Conservation (phyloP, 1,139 yeast species). For the Hemisphaericaspora xylanilytica region DNA sequence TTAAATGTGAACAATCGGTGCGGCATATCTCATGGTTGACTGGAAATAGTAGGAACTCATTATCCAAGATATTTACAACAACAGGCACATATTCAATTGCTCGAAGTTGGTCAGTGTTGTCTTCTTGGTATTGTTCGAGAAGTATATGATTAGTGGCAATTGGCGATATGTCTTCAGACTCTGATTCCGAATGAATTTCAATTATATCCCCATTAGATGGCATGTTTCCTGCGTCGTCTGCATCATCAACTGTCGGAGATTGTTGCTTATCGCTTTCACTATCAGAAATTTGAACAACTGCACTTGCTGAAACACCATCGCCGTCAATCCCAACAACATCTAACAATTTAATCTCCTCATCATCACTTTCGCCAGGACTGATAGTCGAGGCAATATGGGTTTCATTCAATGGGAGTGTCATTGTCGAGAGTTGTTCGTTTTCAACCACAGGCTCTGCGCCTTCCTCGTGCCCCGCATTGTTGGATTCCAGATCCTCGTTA, state of each 20-base stretch:
- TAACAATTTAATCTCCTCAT: not conserved
- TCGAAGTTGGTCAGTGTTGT: not conserved
- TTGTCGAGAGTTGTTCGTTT: too few relatives aligned
- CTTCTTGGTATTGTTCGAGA: not conserved
- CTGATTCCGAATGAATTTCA: conserved; percentile 1
- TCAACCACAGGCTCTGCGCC: too few relatives aligned
- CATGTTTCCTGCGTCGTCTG: not conserved
- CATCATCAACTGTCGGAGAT: not conserved
- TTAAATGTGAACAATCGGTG: conserved; percentile 17
- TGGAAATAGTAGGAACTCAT: conserved; percentile 27
- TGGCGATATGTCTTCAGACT: not conserved
- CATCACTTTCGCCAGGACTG: conserved; percentile 1
- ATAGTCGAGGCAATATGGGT: not conserved
- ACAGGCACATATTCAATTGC: conserved; percentile 2
- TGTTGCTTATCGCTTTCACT: not conserved
- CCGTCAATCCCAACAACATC: not conserved
- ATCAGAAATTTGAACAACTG: not conserved
- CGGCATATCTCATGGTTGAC: conserved; percentile 12
- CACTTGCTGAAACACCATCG: not conserved
- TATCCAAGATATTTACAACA: conserved; percentile 12
- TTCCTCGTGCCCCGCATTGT: not conserved
- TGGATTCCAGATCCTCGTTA: not conserved
- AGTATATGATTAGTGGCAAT: not conserved
- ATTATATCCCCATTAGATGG: not conserved
- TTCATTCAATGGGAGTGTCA: too few relatives aligned